Conservation (phyloP, 805 yeast species). For the Saturnispora mendoncae region DNA sequence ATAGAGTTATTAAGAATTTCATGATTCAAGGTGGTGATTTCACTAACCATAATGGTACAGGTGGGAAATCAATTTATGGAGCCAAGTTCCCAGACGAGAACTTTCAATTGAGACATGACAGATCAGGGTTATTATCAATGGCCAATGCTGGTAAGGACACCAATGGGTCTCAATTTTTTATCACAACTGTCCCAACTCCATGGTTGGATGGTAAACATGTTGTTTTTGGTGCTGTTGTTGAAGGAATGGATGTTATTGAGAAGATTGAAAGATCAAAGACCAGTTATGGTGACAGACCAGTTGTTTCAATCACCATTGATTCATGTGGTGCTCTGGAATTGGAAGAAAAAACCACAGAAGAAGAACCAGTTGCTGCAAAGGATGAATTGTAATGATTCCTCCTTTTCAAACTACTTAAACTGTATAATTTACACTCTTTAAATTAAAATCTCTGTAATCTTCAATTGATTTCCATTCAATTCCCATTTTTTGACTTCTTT, state of each 20-base stretch:
- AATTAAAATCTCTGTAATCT: no score
- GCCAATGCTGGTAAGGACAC: constrained; percentile 74
- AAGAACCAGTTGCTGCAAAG: constrained; percentile 25
- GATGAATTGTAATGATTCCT: constrained; percentile 36
- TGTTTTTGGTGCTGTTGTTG: constrained; percentile 90
- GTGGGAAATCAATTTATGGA: constrained; percentile 71
- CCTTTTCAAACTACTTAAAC: no score
- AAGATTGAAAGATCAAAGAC: constrained; percentile 71
- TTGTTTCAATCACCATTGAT: constrained; percentile 51
- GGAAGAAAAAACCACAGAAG: constrained; percentile 15
- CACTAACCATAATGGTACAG: constrained; percentile 59
- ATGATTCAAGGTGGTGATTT: constrained; percentile 82
- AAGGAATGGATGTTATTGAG: constrained; percentile 75
- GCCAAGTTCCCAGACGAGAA: constrained; percentile 60
- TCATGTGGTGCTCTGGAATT: constrained; percentile 59
- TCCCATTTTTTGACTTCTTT: no score
- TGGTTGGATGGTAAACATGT: constrained; percentile 96
- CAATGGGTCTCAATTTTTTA: constrained; percentile 92
- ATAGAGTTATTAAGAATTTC: constrained; percentile 61
- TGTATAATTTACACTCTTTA: no score
- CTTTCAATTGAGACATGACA: constrained; percentile 57
- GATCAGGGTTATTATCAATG: constrained; percentile 65
- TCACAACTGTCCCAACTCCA: constrained; percentile 80
- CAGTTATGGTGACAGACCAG: constrained; percentile 62
- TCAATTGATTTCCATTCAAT: no score